Evolutionary conservation across 2,329 filamentous ascomycete genomes (phyloP), one percentile per base, ranked within the genome.

Genomic region (Xylariaceae sp.): DNA sequence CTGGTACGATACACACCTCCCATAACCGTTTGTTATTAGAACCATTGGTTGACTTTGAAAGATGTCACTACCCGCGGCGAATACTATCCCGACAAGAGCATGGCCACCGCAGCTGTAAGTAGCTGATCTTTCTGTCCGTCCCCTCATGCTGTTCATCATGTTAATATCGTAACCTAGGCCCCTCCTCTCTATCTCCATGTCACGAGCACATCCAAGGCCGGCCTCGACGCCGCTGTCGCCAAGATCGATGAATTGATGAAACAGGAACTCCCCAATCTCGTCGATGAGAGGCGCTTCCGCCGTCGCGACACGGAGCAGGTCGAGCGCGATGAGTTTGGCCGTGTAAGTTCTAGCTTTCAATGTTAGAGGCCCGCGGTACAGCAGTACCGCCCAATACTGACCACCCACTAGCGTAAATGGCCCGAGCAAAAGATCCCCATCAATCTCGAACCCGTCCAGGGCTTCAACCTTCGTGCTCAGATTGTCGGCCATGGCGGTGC

Each of bases 11-110:
- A n/a, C 76, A 72, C 67, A 74, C 72, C 70, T 73, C 67, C 70
- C 67, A 66, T 16, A 60, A 67, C 66, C 55, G 63, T 63, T 67
- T 60, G 67, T 57, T 66, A 59, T 70, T 68, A 72, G 73, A 73
- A 68, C 68, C 64, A 69, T 79, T n/a, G 69, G 65, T 80, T 82
- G 74, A 81, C 74, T 68, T 67, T 69, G 71, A 70, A 90, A 97
- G 93, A 98, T 91, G 89, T 98, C 77, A 98, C 93, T 39, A 97
- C 92, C 48, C 86, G 92, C 65, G 93, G 93, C 71, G 92, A 84
- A 65, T 98, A 97, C 66, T 94, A 93, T 60, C 93, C 93, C 2
- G 94, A 97, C 70, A 97, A 96, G 74, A 91, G 80, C 73, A 93
- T 98, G 90, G 90, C 93, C 25, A 96, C 91, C 12, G 83, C 91